Evolutionary conservation across 2,329 filamentous ascomycete species (phyloP), one percentile per base, ranked within the genome.

Genomic region (Pyrenophora teres): DNA sequence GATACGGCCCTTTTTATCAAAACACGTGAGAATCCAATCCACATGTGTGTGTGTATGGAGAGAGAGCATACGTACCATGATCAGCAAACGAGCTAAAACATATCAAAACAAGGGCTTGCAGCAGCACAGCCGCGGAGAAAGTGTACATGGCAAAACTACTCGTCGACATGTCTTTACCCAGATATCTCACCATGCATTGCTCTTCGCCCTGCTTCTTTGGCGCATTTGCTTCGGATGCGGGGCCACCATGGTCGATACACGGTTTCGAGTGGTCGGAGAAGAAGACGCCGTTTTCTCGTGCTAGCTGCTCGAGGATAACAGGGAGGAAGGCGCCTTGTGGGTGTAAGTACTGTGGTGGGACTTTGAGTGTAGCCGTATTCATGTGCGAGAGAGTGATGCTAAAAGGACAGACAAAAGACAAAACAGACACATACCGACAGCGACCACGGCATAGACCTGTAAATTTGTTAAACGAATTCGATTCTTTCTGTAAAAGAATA

Each of bases 81-180:
- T 97, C 93, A 39, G 92, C 92, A 21, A 93, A 91, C 40, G 90
- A 93, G 67, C 90, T 95, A 76, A 97, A 95, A 63, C 90, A 94
- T 57, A 97, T 88, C 39, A 97, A 88, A 6, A 96, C 80, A n/a
- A 96, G 72, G 0, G 91, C 89, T 70, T 97, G 92, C 8, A 95
- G 74, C 18, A 96, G 74, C 0, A 97, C 92, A 65, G 91, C 95
- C 62, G 92, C 77, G 40, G 90, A 94, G 72, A 96, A 96, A 0
- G 91, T 96, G 73, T 97, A 97, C 88, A 97, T 92, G 62, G 90
- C 92, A 72, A 96, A 96, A 72, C 90, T 95, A 21, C 91, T 89
- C 1, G 92, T 96, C 70, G 95, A 96, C 73, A 97, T 86, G 57
- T 92, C 85, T 52, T 86, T 76, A 1, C 92, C 92, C 31, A 95